Percentiles rank a stretch among this genome's conserved stretches.
phyloP scores from a whole-genome alignment of 2,329 filamentous ascomycete genomes.

The Fusarium bactridioides region DNA sequence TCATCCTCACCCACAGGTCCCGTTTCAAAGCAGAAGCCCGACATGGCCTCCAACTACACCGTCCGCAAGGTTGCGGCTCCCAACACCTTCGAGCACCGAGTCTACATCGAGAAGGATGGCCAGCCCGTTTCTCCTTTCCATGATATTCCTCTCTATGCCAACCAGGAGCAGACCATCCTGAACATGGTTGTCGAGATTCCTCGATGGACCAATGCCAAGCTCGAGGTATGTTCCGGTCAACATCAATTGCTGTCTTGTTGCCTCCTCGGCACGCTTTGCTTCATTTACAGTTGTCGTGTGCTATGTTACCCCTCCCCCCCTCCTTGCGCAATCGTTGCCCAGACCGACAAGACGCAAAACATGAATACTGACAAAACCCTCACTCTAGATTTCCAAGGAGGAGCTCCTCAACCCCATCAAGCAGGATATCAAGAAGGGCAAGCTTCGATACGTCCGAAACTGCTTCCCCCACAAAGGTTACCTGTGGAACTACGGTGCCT shows the following conservation, averaged over 20 bases:
- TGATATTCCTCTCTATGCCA: conserved; percentile 97
- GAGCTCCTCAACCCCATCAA: conserved; percentile 99
- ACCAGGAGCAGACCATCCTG: conserved; percentile 91
- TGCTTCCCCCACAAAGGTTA: conserved; percentile 99
- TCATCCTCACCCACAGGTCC: conserved; percentile 33
- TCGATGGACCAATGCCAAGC: conserved; percentile 99
- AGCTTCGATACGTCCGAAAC: conserved; percentile 98
- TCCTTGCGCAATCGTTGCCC: conserved; percentile 18
- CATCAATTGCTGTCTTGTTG: neutral
- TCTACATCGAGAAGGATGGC: conserved; percentile 98
- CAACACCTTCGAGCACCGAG: conserved; percentile 95
- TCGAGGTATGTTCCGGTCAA: conserved; percentile 74
- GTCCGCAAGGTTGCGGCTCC: conserved; percentile 87
- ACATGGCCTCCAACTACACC: conserved; percentile 73
- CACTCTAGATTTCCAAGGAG: conserved; percentile 92
- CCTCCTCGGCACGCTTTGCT: neutral
- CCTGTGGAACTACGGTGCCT: conserved; percentile 99
- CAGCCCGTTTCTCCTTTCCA: conserved; percentile 94
- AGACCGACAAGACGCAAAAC: neutral
- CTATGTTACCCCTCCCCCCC: conserved; percentile 18
- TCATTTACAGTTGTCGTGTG: conserved; percentile 25
- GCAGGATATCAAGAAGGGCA: conserved; percentile 99
- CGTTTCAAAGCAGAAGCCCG: conserved; percentile 28
- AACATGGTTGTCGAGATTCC: conserved; percentile 99
- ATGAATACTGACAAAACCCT: conserved; percentile 34